A percentile compares a stretch with the other conserved stretches of the same genome.
Conservation (phyloP, 129 eudicot genomes). For the Chrysanthemum makinoi region DNA sequence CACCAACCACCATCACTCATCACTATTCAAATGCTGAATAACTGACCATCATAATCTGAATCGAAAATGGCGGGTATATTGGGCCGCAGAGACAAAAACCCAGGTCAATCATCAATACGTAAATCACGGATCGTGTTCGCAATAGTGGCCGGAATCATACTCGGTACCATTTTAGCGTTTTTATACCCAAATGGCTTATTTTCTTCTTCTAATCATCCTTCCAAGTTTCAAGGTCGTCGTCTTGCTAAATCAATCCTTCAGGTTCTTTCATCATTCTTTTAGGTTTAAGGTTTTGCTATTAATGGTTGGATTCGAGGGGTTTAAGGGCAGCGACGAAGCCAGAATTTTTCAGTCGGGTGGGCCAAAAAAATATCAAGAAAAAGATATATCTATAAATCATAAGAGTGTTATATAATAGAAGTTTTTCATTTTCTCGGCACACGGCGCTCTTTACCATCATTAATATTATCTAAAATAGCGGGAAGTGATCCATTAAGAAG, state of each 20-base stretch:
- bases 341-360: too few species aligned
- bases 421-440: too few species aligned
- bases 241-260: slow-evolving; percentile 49
- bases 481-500: too few species aligned
- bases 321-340: not conserved
- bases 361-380: too few species aligned
- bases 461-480: too few species aligned
- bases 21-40: not conserved
- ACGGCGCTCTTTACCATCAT: too few species aligned
- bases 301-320: not conserved
- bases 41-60: not conserved
- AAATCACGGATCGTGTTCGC: slow-evolving; percentile 63
- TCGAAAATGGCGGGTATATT: slow-evolving; percentile 36
- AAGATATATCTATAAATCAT: too few species aligned
- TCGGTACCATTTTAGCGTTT: slow-evolving; percentile 59
- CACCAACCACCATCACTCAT: not conserved
- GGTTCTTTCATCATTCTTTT: slow-evolving; percentile 27
- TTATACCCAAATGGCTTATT: slow-evolving; percentile 60
- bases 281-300: slow-evolving; percentile 5
- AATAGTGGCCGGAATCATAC: slow-evolving; percentile 48
- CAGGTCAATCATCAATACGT: slow-evolving; percentile 30
- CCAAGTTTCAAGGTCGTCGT: slow-evolving; percentile 28
- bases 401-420: too few species aligned
- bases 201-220: slow-evolving; percentile 22
- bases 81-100: slow-evolving; percentile 52